Conservation (phyloP, 257 asterid species). For the Rubia yunnanensis region DNA sequence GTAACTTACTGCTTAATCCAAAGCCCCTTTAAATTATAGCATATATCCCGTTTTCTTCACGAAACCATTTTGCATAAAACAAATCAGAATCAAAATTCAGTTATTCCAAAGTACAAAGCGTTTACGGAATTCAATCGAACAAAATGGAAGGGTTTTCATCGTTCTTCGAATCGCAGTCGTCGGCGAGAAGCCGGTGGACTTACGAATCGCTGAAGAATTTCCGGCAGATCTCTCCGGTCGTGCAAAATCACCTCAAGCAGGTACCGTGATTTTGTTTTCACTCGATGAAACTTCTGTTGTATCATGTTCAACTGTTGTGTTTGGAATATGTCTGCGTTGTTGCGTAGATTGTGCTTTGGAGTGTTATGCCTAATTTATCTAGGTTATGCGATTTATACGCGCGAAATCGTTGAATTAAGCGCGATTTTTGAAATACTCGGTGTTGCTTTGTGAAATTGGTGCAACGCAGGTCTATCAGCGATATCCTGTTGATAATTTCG, state of each 20-base stretch:
- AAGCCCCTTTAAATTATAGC: background rate
- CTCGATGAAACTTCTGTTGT: background rate
- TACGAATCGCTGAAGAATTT: slow-evolving; percentile 81
- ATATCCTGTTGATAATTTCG: background rate
- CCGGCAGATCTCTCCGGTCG: slow-evolving; percentile 82
- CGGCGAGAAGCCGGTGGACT: slow-evolving; percentile 56
- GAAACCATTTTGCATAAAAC: too few relatives aligned
- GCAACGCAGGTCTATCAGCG: background rate
- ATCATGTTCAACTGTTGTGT: too few relatives aligned
- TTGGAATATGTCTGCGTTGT: background rate
- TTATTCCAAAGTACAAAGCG: too few relatives aligned
- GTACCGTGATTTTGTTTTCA: slow-evolving; percentile 12
- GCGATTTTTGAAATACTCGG: background rate
- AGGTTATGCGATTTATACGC: background rate
- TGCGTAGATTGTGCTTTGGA: background rate
- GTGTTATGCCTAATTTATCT: background rate
- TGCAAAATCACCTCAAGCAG: slow-evolving; percentile 89
- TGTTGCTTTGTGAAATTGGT: background rate
- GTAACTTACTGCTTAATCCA: background rate
- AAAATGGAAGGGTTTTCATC: slow-evolving; percentile 78
- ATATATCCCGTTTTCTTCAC: background rate
- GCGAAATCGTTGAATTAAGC: background rate
- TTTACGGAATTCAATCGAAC: background rate
- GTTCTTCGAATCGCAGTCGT: slow-evolving; percentile 48
- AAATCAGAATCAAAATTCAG: background rate